phyloP scores from a whole-genome alignment of 1,284 basidiomycete genomes.

The Puccinia sorghi region DNA sequence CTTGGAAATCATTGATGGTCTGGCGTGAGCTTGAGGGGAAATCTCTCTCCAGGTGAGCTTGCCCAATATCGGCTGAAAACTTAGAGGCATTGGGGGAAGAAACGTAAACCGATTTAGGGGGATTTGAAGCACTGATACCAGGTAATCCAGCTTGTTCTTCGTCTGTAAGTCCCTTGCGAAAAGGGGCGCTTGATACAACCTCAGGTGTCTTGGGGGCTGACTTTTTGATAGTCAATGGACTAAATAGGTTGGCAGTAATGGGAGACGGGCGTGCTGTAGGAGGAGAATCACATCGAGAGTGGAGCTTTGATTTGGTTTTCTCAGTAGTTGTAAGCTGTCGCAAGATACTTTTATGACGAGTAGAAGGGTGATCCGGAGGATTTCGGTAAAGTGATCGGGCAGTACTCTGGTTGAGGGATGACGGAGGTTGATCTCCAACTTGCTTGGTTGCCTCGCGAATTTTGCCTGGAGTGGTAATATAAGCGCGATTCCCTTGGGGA shows the following conservation, averaged over 20 bases:
- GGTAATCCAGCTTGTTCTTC: slow-evolving; percentile 38
- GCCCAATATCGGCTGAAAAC: slow-evolving; percentile 1
- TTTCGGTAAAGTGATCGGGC: not conserved
- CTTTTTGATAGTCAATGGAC: slow-evolving; percentile 14
- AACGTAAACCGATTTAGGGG: slow-evolving; percentile 9
- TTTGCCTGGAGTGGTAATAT: slow-evolving; percentile 19
- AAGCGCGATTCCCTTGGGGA: slow-evolving; percentile 17
- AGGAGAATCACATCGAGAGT: slow-evolving; percentile 22
- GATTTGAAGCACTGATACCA: slow-evolving; percentile 18
- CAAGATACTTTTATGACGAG: slow-evolving; percentile 7
- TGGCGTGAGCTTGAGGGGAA: slow-evolving; percentile 1
- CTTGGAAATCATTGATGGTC: not conserved
- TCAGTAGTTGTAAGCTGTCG: slow-evolving; percentile 15
- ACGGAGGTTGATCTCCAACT: slow-evolving; percentile 15
- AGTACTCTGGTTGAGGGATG: not conserved
- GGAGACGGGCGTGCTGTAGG: slow-evolving; percentile 4
- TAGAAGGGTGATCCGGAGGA: slow-evolving; percentile 7
- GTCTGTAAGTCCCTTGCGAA: slow-evolving; percentile 46
- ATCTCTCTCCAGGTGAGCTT: slow-evolving; percentile 9
- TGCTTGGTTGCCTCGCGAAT: not conserved
- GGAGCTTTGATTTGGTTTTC: slow-evolving; percentile 18
- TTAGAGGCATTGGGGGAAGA: slow-evolving; percentile 24
- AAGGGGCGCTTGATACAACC: slow-evolving; percentile 36
- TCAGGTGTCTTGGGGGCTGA: not conserved
- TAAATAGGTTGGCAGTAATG: not conserved